phyloP scores from a whole-genome alignment of 1,139 yeast genomes.

The Arxiozyma slooffiae region DNA sequence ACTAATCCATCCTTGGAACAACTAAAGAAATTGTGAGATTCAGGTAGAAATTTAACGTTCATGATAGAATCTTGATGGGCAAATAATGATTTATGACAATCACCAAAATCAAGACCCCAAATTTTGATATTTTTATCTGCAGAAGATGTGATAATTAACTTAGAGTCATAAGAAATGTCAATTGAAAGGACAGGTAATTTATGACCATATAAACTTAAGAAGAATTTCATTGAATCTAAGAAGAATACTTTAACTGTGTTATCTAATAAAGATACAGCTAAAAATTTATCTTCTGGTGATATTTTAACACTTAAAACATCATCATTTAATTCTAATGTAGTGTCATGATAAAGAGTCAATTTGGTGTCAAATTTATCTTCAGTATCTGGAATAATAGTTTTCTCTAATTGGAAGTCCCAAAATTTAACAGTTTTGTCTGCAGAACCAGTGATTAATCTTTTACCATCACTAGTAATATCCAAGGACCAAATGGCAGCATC shows the following conservation, averaged over 20 bases:
- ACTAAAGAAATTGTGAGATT: constrained; percentile 79
- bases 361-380: constrained; percentile 38
- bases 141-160: constrained; percentile 78
- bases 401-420: constrained; percentile 71
- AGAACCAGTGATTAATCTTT: constrained; percentile 79
- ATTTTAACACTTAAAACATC: constrained; percentile 72
- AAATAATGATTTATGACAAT: constrained; percentile 90
- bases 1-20: constrained; percentile 81
- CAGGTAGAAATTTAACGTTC: constrained; percentile 76
- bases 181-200: constrained; percentile 85
- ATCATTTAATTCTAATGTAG: constrained; percentile 75
- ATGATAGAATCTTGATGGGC: constrained; percentile 95
- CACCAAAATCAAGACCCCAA: constrained; percentile 99
- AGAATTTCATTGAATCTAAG: constrained; percentile 76
- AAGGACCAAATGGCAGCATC: constrained; percentile 86
- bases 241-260: constrained; percentile 91
- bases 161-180: constrained; percentile 82
- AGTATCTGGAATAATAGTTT: constrained; percentile 64
- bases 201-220: constrained; percentile 85
- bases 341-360: constrained; percentile 59
- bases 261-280: constrained; percentile 81
- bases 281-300: constrained; percentile 68
- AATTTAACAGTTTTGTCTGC: constrained; percentile 84
- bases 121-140: constrained; percentile 95
- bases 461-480: constrained; percentile 81